Evolutionary conservation across 169 alveolate species (phyloP).

Genomic region (Eimeria sp.): DNA sequence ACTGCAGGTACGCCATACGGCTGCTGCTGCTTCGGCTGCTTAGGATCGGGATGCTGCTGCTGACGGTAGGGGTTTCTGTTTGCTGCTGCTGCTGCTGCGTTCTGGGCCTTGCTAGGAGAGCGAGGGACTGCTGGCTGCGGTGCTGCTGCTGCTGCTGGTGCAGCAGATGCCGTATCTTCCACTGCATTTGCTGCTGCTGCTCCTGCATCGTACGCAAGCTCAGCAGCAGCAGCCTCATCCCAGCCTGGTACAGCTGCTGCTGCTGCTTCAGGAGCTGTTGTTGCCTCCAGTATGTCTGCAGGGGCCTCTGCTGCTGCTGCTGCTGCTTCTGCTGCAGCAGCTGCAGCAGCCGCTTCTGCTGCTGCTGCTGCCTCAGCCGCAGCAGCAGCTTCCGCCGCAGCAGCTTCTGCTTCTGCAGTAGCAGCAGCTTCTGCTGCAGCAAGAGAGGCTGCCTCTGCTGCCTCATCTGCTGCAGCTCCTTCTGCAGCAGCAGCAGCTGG

Average conservation of each 20-base stretch:
- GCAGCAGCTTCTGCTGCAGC: neutral
- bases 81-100: slow-evolving; percentile 37
- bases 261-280: neutral
- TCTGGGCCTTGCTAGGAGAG: neutral
- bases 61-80: neutral
- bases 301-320: neutral
- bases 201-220: no score
- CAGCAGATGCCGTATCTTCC: neutral
- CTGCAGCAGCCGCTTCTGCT: neutral
- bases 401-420: neutral
- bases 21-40: neutral
- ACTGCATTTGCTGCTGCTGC: slow-evolving; percentile 39
- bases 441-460: neutral
- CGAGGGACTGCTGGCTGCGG: slow-evolving; percentile 10
- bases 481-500: slow-evolving; percentile 8
- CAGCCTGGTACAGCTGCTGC: neutral
- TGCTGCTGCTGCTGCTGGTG: slow-evolving; percentile 30
- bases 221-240: slow-evolving; percentile 4
- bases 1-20: neutral
- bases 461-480: neutral
- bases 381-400: neutral
- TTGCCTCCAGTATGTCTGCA: neutral
- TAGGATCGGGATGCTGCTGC: neutral
- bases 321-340: neutral
- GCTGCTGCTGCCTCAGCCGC: slow-evolving; percentile 11